Conservation (phyloP, 306 rosid genomes). For the Cucumis cinereus region DNA sequence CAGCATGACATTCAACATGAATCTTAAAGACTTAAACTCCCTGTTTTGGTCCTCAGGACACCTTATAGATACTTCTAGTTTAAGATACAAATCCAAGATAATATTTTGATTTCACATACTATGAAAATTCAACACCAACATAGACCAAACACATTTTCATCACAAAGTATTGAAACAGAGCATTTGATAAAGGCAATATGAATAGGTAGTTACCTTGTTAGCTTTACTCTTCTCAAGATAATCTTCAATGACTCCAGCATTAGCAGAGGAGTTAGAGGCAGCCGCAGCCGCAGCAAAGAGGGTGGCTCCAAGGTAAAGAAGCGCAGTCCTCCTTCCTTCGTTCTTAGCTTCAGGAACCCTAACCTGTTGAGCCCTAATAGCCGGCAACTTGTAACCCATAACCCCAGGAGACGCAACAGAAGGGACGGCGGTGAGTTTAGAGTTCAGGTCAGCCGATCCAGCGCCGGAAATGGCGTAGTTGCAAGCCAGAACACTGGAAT, state of each 20-base stretch:
- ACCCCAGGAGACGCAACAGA: slow-evolving; percentile 21
- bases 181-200: neutral
- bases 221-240: slow-evolving; percentile 84
- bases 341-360: slow-evolving; percentile 17
- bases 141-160: neutral
- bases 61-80: neutral
- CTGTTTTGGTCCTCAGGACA: neutral
- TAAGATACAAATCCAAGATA: neutral
- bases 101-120: neutral
- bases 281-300: slow-evolving; percentile 42
- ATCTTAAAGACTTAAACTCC: neutral
- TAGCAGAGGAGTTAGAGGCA: slow-evolving; percentile 34
- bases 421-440: slow-evolving; percentile 31
- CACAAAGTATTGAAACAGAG: neutral
- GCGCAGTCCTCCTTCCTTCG: slow-evolving; percentile 67
- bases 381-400: slow-evolving; percentile 25
- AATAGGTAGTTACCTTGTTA: slow-evolving; percentile 49
- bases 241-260: slow-evolving; percentile 72
- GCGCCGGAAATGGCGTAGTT: slow-evolving; percentile 51
- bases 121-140: neutral
- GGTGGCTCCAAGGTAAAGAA: slow-evolving; percentile 48
- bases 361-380: slow-evolving; percentile 50
- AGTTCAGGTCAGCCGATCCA: slow-evolving; percentile 30
- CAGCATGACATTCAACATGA: neutral
- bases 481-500: slow-evolving; percentile 70